phyloP scores from a whole-genome alignment of 2,329 filamentous ascomycete species.

The Waltergamsia citrina region DNA sequence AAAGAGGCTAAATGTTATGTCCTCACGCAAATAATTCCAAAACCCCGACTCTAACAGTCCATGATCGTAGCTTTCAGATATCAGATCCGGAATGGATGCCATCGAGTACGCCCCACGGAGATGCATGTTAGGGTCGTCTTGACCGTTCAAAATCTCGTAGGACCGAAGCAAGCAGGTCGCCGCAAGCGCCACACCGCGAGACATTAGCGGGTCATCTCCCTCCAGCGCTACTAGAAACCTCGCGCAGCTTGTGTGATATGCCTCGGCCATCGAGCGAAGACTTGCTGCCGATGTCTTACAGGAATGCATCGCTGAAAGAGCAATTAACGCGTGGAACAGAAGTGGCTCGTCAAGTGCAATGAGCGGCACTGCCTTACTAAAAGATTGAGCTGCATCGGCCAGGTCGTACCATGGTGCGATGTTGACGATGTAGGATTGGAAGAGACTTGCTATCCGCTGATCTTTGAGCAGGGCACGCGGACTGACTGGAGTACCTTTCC shows the following conservation, averaged over 20 bases:
- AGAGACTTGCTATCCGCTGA: constrained; percentile 21
- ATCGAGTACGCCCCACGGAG: constrained; percentile 35
- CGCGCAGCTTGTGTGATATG: constrained; percentile 30
- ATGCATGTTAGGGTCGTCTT: constrained; percentile 30
- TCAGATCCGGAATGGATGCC: constrained; percentile 17
- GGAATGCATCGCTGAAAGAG: constrained; percentile 31
- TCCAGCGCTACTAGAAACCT: constrained; percentile 26
- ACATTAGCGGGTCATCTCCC: constrained; percentile 15
- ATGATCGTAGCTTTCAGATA: constrained; percentile 10
- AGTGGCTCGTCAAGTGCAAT: constrained; percentile 27
- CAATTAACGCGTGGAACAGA: constrained; percentile 32
- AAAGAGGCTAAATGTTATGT: constrained; percentile 43
- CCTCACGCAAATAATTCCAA: constrained; percentile 42
- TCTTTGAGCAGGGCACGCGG: constrained; percentile 19
- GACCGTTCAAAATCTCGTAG: constrained; percentile 36
- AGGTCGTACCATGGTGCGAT: constrained; percentile 38
- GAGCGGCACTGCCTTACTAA: constrained; percentile 22
- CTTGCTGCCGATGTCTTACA: constrained; percentile 19
- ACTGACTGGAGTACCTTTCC: constrained; percentile 4
- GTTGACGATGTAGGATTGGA: constrained; percentile 25
- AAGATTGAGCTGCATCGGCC: constrained; percentile 24
- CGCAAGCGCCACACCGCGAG: constrained; percentile 29
- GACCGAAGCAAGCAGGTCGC: constrained; percentile 36
- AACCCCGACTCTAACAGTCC: constrained; percentile 29
- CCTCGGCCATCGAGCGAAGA: constrained; percentile 18